A percentile compares a stretch with the other conserved stretches of the same genome.
Evolutionary conservation across 2,329 filamentous ascomycete species (phyloP).

Genomic region (Botrytis hyacinthi): DNA sequence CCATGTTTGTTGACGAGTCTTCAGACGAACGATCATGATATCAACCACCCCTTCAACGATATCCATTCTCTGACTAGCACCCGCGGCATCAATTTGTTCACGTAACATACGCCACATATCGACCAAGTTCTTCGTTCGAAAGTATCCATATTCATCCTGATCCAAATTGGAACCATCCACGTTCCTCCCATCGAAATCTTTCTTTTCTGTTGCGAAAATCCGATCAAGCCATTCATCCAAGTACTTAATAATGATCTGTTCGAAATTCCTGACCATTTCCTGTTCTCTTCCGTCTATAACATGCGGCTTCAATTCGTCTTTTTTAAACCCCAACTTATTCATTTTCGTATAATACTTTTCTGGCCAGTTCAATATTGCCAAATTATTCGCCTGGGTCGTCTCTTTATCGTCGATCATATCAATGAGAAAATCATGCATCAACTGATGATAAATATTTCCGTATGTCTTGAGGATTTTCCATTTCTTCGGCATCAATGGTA

Average conservation of each 20-base stretch:
- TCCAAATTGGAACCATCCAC: slow-evolving; percentile 75
- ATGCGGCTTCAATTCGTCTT: slow-evolving; percentile 76
- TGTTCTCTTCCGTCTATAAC: slow-evolving; percentile 86
- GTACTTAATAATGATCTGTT: slow-evolving; percentile 90
- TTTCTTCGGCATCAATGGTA: slow-evolving; percentile 86
- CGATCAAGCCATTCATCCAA: slow-evolving; percentile 97
- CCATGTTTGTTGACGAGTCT: slow-evolving; percentile 79
- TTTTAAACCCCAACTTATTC: slow-evolving; percentile 78
- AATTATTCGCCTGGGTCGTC: slow-evolving; percentile 79
- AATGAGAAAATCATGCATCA: slow-evolving; percentile 94
- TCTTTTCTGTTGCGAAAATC: slow-evolving; percentile 79
- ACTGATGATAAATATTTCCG: slow-evolving; percentile 81
- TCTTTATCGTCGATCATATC: slow-evolving; percentile 79
- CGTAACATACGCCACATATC: slow-evolving; percentile 98
- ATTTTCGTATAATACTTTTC: slow-evolving; percentile 97
- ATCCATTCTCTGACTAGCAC: slow-evolving; percentile 80
- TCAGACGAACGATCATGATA: slow-evolving; percentile 87
- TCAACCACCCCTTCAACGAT: slow-evolving; percentile 95
- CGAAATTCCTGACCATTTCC: slow-evolving; percentile 90
- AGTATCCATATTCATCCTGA: slow-evolving; percentile 82
- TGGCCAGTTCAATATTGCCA: slow-evolving; percentile 91
- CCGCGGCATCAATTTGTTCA: slow-evolving; percentile 84
- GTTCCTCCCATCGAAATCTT: slow-evolving; percentile 75
- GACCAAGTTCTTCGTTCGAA: slow-evolving; percentile 86
- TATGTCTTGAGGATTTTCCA: slow-evolving; percentile 96